These are phyloP conservation scores for Vaccinium vitisidaea DNA, from an alignment of 148 eudicot species.

Conservation along the genomic window DNA sequence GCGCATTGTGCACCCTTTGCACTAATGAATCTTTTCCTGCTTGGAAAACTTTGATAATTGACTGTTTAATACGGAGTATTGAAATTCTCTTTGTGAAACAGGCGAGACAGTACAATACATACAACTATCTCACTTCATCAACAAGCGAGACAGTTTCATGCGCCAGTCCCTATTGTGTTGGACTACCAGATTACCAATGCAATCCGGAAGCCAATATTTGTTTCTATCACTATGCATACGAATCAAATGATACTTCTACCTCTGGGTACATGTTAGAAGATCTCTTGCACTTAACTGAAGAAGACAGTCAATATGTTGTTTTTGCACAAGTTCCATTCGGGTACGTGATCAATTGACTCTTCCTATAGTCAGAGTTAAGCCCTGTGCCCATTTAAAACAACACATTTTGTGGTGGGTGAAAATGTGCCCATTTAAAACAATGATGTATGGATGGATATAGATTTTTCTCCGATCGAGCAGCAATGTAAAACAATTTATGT, in stretches of 20 bases:
- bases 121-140: constrained; percentile 61
- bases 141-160: constrained; percentile 56
- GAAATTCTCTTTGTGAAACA: constrained; percentile 16
- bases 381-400: too few relatives aligned
- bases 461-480: too few relatives aligned
- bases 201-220: constrained; percentile 30
- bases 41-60: not conserved
- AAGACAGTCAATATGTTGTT: constrained; percentile 29
- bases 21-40: not conserved
- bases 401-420: too few relatives aligned
- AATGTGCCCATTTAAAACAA: too few relatives aligned
- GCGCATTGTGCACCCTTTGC: not conserved
- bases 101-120: constrained; percentile 14
- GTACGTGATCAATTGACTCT: too few relatives aligned
- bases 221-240: constrained; percentile 49
- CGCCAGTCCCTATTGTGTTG: constrained; percentile 45
- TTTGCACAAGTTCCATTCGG: constrained; percentile 55
- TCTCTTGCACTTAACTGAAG: constrained; percentile 59
- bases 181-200: constrained; percentile 34
- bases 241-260: constrained; percentile 65
- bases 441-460: too few relatives aligned
- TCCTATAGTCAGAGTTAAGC: too few relatives aligned
- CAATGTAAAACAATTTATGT: too few relatives aligned
- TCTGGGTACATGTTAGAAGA: constrained; percentile 72
- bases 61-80: not conserved